Base-by-base conservation (phyloP, 257 asterid species). In the Paraleonurus japonicus region DNA sequence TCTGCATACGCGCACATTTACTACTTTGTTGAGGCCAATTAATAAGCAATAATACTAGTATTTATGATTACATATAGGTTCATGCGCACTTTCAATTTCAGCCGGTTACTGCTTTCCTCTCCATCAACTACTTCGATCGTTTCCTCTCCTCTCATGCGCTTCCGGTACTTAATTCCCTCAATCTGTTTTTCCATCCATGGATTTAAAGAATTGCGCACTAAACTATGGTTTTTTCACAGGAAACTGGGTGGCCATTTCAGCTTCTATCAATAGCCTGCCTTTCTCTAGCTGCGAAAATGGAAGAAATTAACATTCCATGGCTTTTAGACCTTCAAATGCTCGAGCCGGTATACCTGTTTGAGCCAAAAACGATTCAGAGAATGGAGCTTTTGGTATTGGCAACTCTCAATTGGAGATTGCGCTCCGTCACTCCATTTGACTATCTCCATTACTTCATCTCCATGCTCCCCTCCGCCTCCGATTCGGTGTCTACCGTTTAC, bases 251-350 rank as follows among this genome's bases (percentile, higher is more conserved):
- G 93, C 67, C 86, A 7, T 83, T 83, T 65, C 87, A 76, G 77
- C 85, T 87, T 17, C 67, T 85, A 41, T 71, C 85, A 3, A 71
- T 79, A 63, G 82, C 90, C 43, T 87, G 94, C 54, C 58, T 87
- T 9, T 80, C 89, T 0, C 69, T 85, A 27, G 90, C 94, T 30
- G 82, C 94, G 65, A 87, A 85, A 65, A 78, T 87, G 87, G 89
- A 85, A 76, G 94, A 85, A 64, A 16, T 48, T 19, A 2, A 62
- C 59, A 83, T 69, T 23, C 93, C 93, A 0, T 59, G 53, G 65
- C 81, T 85, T 20, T 6, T 83, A 54, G 88, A 83, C 57, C 65
- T 87, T 57, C 93, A 87, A 69, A 45, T 47, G 62, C 68, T 70
- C 15, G 79, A 78, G n/a, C 63, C 80, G 30, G 17, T 59, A 7